Conservation (phyloP, 148 eudicot species). For the Silene conica region DNA sequence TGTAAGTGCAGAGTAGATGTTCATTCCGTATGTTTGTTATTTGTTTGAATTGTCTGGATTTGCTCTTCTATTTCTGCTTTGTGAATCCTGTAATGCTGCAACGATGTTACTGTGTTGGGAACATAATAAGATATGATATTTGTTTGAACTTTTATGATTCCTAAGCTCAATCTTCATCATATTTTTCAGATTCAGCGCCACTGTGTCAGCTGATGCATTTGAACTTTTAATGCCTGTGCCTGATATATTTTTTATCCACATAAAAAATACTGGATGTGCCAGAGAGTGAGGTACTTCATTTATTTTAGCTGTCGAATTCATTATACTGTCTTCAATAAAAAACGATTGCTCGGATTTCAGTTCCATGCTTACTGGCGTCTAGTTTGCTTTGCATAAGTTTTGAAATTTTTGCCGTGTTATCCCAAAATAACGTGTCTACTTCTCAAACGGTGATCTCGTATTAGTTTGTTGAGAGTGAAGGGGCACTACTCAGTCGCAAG, state of each 20-base stretch:
- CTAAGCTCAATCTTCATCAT: constrained; percentile 4
- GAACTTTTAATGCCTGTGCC: constrained; percentile 92
- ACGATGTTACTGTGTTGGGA: background rate
- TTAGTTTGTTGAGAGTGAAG: constrained; percentile 91
- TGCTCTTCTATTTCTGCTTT: background rate
- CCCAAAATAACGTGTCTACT: constrained; percentile 12
- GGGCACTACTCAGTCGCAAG: constrained; percentile 94
- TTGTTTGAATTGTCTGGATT: background rate
- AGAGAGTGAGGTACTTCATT: constrained; percentile 56
- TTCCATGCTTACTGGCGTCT: background rate
- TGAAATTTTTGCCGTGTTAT: background rate
- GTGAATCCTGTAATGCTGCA: background rate
- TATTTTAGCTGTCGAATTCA: constrained; percentile 1
- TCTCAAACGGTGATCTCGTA: constrained; percentile 11
- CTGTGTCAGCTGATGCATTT: constrained; percentile 97
- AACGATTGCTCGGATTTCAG: background rate
- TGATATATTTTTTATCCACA: constrained; percentile 84
- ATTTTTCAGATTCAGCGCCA: constrained; percentile 79
- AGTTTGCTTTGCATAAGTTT: background rate
- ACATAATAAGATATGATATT: background rate
- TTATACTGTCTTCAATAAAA: background rate
- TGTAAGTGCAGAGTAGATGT: constrained; percentile 42
- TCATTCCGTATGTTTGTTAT: background rate
- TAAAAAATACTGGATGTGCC: constrained; percentile 71
- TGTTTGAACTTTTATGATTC: constrained; percentile 2